These are phyloP conservation scores for Colletotrichum higginsianum DNA, from an alignment of 2,329 filamentous ascomycete species.

Conservation along the genomic window DNA sequence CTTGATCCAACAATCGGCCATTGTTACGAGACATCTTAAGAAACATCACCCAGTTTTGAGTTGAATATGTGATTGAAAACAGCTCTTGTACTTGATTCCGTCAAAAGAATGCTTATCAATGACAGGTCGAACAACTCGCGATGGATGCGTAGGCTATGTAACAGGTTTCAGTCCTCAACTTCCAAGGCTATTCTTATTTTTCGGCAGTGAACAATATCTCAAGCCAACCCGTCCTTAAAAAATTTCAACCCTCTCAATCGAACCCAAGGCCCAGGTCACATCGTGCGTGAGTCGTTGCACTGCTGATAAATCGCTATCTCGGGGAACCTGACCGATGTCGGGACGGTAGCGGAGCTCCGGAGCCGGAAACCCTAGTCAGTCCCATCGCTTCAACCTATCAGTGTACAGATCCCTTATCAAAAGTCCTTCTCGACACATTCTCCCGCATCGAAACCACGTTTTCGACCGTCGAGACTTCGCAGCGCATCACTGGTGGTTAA, in stretches of 20 bases:
- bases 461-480: not conserved
- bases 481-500: not conserved
- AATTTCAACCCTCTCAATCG: not conserved
- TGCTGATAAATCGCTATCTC: constrained; percentile 12
- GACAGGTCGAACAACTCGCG: too few species aligned
- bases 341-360: constrained; percentile 6
- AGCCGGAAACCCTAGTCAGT: not conserved
- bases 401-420: not conserved
- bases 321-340: constrained; percentile 15
- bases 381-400: not conserved
- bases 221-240: too few species aligned
- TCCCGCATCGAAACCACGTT: not conserved
- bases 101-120: too few species aligned
- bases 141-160: too few species aligned
- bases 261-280: not conserved
- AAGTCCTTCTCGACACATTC: not conserved
- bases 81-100: too few species aligned
- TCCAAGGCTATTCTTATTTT: too few species aligned
- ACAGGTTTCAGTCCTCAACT: too few species aligned
- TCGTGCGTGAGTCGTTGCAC: not conserved
- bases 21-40: too few species aligned
- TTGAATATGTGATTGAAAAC: too few species aligned
- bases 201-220: too few species aligned
- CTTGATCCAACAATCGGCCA: too few species aligned
- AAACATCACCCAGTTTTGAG: too few species aligned